Evolutionary conservation across 306 rosid species (phyloP), one percentile per base, ranked within the genome.

Genomic region (Cercis canadensis): DNA sequence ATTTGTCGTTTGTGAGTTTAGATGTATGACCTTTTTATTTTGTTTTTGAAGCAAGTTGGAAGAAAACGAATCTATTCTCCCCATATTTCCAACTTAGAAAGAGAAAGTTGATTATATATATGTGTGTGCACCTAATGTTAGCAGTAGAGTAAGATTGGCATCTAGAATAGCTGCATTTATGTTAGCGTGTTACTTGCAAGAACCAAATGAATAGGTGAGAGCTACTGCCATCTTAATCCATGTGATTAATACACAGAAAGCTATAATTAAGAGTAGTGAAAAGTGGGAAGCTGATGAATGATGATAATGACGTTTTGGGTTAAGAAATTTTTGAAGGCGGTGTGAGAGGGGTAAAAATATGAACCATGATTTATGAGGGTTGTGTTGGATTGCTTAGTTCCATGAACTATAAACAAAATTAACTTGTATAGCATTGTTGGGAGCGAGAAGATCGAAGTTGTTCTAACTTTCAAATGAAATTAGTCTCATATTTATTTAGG

Each of bases 11-110:
- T 8, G 56, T 51, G 56, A 51, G n/a, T 17, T 19, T 8, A 2
- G 31, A 51, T 17, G 6, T 37, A 12, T 33, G 4, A 6, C 12
- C 17, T 31, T 31, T 0, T 2, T 17, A 29, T 29, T 24, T 54
- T 13, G 4, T 14, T 3, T 15, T 9, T 4, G 17, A 11, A 12
- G 1, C 67, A 41, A 43, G 37, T 41, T 62, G 67, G 18, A 43
- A 46, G 32, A 47, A 33, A 50, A 11, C 29, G 3, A 24, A 24
- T 24, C 41, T 63, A 44, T 29, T 31, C 8, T 65, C 36, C 17
- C 14, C 39, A 21, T 34, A 55, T 60, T 24, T 9, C 62, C 66
- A 70, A 46, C 44, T 16, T 57, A 57, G 55, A 49, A 58, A 4
- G 17, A 1, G n/a, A n/a, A n/a, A n/a, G 51, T 40, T 46, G 4